Percentiles rank a stretch among this genome's conserved stretches.
Evolutionary conservation across 2,329 filamentous ascomycete species (phyloP).

Genomic region (Cladosporium sp.): DNA sequence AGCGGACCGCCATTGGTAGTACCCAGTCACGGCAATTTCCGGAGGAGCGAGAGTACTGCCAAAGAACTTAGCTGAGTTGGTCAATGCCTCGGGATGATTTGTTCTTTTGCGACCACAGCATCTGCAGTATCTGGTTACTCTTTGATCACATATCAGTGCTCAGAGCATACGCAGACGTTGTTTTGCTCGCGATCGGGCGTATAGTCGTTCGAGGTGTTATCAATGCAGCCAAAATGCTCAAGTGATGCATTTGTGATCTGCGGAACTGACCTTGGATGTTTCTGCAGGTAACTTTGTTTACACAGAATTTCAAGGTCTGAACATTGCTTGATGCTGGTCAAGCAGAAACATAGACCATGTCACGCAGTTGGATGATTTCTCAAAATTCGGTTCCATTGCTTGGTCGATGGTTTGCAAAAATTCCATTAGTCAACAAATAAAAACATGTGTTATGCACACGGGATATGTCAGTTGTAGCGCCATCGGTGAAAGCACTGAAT

Average conservation of each 20-base stretch:
- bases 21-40: not conserved
- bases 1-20: not conserved
- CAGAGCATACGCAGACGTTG: not conserved
- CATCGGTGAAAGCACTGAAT: not conserved
- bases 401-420: not conserved
- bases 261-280: not conserved
- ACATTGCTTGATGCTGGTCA: not conserved
- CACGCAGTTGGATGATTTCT: not conserved
- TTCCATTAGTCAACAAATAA: conserved; percentile 19
- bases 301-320: not conserved
- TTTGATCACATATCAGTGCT: not conserved
- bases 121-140: not conserved
- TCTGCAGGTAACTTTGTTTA: not conserved
- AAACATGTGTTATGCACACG: conserved; percentile 18
- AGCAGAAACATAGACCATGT: not conserved
- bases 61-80: not conserved
- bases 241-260: not conserved
- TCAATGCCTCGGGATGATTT: not conserved
- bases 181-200: not conserved
- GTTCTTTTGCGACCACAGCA: not conserved
- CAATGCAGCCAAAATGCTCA: not conserved
- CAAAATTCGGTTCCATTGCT: not conserved
- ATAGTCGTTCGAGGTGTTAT: not conserved
- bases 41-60: not conserved
- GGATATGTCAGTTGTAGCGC: conserved; percentile 3